Conservation (phyloP, 2,329 filamentous ascomycete genomes). For the Colletotrichum lini region DNA sequence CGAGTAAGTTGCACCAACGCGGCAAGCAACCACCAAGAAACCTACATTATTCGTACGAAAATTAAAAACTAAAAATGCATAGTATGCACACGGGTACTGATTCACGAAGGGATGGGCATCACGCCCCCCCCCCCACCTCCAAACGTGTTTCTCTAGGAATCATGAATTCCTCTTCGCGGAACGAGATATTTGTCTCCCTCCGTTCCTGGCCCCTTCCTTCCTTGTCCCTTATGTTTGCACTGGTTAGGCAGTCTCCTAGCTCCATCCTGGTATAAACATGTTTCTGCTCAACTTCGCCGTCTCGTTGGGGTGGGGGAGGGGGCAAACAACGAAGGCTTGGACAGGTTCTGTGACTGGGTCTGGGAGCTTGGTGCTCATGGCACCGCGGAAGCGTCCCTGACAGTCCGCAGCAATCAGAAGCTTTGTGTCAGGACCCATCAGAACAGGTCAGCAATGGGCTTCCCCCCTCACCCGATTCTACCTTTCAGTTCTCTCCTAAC, state of each 20-base stretch:
- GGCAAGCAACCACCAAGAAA: slow-evolving; percentile 16
- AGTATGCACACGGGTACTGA: background rate
- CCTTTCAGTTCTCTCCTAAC: slow-evolving; percentile 5
- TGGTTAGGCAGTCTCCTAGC: slow-evolving; percentile 16
- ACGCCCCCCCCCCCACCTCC: background rate
- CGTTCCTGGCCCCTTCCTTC: background rate
- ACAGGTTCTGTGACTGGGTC: slow-evolving; percentile 20
- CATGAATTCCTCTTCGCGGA: background rate
- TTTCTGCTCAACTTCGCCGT: slow-evolving; percentile 35
- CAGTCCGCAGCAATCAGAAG: slow-evolving; percentile 41
- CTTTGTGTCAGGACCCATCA: slow-evolving; percentile 29
- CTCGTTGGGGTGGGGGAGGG: slow-evolving; percentile 6
- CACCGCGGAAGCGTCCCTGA: slow-evolving; percentile 40
- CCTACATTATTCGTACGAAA: background rate
- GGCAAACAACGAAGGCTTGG: slow-evolving; percentile 25
- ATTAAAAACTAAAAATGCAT: slow-evolving; percentile 9
- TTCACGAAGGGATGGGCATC: slow-evolving; percentile 27
- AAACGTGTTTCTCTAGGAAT: background rate
- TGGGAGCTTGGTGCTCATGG: slow-evolving; percentile 36
- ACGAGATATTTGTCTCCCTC: slow-evolving; percentile 4
- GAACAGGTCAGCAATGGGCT: slow-evolving; percentile 37
- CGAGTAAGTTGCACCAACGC: slow-evolving; percentile 23
- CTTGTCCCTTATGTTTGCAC: background rate
- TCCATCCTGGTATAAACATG: slow-evolving; percentile 34
- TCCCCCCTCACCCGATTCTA: slow-evolving; percentile 27